Base-by-base conservation (phyloP, 805 yeast genomes). In the Candida rishiriensis region DNA sequence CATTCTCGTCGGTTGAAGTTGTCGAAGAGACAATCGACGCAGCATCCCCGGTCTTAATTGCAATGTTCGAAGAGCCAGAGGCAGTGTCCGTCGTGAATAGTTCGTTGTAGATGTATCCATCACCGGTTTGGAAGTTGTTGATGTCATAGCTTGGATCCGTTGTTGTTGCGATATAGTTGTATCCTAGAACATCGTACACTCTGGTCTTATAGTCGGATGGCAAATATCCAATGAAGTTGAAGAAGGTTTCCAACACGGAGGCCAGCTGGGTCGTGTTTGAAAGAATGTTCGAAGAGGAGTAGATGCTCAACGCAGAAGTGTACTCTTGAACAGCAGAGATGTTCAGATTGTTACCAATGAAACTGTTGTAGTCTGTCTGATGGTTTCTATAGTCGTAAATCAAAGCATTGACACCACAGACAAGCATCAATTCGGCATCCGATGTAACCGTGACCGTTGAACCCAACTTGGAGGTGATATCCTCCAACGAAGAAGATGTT, bases 341-440 rank as follows among this genome's bases (percentile, higher is more conserved):
- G 10, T 31, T 26, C 2, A 10, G 14, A 11, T 15, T 32, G 3
- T 28, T 15, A 11, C 10, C 10, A 12, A 44, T 40, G 13, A 33
- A 44, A 3, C 17, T 8, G n/a, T 9, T n/a, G 15, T 44, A 44
- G 1, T 34, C 36, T 7, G 30, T 17, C 4, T 13, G 9, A 17
- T 40, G 3, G 21, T 2, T 14, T n/a, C 29, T 28, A 29, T 12
- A 44, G 21, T 44, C 44, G n/a, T 28, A 29, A 15, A 44, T 18
- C 14, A 44, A 16, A 6, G 47, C 47, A 26, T 44, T 42, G 5
- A 40, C 44, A 29, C 41, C 47, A 40, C 44, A 40, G 16, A 40
- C 39, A 43, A 44, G 40, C 2, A 34, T 26, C 21, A 21, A 29
- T 29, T 34, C 34, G 9, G 15, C 5, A 29, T 44, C 47, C 8